Evolutionary conservation across 2,329 filamentous ascomycete species (phyloP).

Genomic region (Sporothrix luriei): DNA sequence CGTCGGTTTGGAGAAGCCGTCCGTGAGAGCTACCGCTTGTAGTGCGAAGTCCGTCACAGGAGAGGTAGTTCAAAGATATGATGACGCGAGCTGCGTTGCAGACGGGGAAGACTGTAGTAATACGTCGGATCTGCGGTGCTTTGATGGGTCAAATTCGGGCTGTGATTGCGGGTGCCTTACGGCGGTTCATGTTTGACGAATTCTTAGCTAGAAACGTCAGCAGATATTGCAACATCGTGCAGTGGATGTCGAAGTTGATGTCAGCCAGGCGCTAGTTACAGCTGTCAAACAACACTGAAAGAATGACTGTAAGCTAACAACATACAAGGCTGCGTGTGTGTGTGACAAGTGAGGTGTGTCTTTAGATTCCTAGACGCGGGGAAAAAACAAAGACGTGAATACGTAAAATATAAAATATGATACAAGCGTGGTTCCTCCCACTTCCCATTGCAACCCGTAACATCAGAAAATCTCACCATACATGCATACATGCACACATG

Average conservation of each 20-base stretch:
- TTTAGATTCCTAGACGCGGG: not conserved
- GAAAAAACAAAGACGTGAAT: not conserved
- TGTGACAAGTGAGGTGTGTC: not conserved
- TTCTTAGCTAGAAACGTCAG: not conserved
- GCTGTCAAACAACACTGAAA: not conserved
- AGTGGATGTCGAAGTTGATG: constrained; percentile 8
- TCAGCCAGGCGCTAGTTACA: not conserved
- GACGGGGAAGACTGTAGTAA: not conserved
- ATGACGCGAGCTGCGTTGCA: not conserved
- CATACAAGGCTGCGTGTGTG: not conserved
- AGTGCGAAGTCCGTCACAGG: constrained; percentile 1
- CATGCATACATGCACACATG: not conserved
- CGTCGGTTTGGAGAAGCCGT: constrained; percentile 75
- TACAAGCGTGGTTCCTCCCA: not conserved
- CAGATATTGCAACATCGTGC: constrained; percentile 10
- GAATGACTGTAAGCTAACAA: not conserved
- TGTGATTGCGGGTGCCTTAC: not conserved
- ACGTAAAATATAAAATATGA: not conserved
- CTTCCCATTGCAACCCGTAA: not conserved
- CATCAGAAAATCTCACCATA: not conserved
- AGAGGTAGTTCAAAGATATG: not conserved
- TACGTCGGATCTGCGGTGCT: not conserved
- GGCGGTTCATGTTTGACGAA: not conserved
- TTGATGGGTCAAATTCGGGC: not conserved
- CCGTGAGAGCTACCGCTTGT: constrained; percentile 55